Evolutionary conservation across 1,284 basidiomycete genomes (phyloP).

Genomic region (Ustilago xerochloae): DNA sequence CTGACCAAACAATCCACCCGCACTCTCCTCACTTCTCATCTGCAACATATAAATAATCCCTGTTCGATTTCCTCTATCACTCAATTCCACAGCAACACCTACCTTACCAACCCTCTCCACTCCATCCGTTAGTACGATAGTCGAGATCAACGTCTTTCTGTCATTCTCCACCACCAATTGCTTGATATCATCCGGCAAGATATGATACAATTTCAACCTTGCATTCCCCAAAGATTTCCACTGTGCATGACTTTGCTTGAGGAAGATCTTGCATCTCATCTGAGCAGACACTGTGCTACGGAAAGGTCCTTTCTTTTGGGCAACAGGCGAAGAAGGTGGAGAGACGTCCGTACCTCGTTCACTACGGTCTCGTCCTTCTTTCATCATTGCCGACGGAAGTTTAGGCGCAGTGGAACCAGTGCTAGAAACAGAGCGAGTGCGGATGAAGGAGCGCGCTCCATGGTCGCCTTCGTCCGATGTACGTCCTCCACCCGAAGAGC

Average conservation of each 20-base stretch:
- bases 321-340: conserved; percentile 27
- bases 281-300: conserved; percentile 76
- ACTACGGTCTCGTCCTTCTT: conserved; percentile 34
- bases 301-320: conserved; percentile 39
- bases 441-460: conserved; percentile 22
- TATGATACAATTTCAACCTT: conserved; percentile 83
- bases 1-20: conserved; percentile 84
- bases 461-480: conserved; percentile 41
- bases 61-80: conserved; percentile 87
- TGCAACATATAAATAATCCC: conserved; percentile 96
- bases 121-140: conserved; percentile 92
- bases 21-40: conserved; percentile 81
- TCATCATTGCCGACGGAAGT: conserved; percentile 60
- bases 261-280: conserved; percentile 98
- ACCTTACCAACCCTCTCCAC: conserved; percentile 98
- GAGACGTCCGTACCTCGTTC: conserved; percentile 42
- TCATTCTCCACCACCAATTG: conserved; percentile 95
- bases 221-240: conserved; percentile 95
- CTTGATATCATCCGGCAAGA: conserved; percentile 85
- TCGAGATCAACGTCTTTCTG: conserved; percentile 82
- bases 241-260: conserved; percentile 92
- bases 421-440: conserved; percentile 49
- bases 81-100: conserved; percentile 94
- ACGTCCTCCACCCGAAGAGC: conserved; percentile 26
- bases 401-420: conserved; percentile 41